Evolutionary conservation across 2,329 filamentous ascomycete genomes (phyloP), one percentile per base, ranked within the genome.

Genomic region (Paecilomyces dactylethromorphus): DNA sequence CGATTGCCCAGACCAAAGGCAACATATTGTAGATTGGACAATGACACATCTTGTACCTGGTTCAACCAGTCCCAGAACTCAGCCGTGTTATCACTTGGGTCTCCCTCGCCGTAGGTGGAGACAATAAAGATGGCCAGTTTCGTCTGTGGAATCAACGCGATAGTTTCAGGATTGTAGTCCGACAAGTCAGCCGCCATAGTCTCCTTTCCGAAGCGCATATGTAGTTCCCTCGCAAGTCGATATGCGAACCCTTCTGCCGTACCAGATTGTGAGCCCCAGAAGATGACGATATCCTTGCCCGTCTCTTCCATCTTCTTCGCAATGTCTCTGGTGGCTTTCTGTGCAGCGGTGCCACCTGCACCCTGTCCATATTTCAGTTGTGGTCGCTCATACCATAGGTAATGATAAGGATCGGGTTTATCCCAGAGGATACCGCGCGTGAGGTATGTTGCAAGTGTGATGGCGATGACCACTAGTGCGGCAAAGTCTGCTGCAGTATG

Each of bases 241-340:
- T 91, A 91, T 64, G 92, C 92, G 71, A 96, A 96, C 72, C 96
- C 91, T 78, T 97, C 92, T 51, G 92, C 92, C 24, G 92, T 97
- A 64, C 92, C 92, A 15, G 92, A 96, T 79, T 97, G 92, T 24
- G 92, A 96, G 64, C 92, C 92, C 75, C 95, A 97, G 80, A 97
- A 94, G 68, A 96, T 86, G 63, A 96, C 86, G 69, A 91, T 92
- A 78, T 96, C 94, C 79, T 69, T 67, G 15, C 67, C 67, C 1
- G 72, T 69, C 58, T 80, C 74, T 31, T 72, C 69, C 11, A 80
- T 64, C 52, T 74, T 76, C 58, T 77, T 70, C 0, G 76, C 76
- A 59, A 83, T 77, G 60, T 83, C 76, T 51, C 79, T 73, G 0
- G 79, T 81, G 35, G 72, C 71, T 56, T 71, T 71, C 21, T 29